Evolutionary conservation across 148 eudicot genomes (phyloP).

Genomic region (Pouteria glomerata): DNA sequence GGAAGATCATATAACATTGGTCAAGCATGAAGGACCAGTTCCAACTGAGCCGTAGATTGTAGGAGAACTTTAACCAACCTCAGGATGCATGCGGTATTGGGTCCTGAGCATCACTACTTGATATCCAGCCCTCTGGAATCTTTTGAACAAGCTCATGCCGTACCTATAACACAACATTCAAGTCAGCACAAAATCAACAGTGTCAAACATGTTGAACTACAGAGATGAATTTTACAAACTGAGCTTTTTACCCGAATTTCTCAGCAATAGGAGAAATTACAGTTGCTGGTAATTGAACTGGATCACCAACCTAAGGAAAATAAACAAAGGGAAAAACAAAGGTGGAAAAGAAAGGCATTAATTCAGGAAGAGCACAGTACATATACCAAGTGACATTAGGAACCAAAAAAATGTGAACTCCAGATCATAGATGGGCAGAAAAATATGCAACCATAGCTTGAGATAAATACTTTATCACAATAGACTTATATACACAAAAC

Average conservation of each 20-base stretch:
- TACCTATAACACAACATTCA: constrained; percentile 38
- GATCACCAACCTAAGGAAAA: constrained; percentile 78
- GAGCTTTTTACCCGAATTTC: constrained; percentile 53
- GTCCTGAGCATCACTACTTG: constrained; percentile 92
- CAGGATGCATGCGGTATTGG: constrained; percentile 98
- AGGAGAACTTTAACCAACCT: constrained; percentile 40
- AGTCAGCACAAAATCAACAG: constrained; percentile 1
- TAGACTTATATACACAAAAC: neutral
- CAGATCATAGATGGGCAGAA: neutral
- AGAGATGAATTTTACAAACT: neutral
- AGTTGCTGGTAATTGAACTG: constrained; percentile 97
- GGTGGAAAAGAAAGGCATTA: neutral
- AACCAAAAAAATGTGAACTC: neutral
- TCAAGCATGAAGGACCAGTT: neutral
- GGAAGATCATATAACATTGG: no score
- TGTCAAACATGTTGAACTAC: neutral
- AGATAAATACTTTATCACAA: neutral
- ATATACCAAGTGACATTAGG: neutral
- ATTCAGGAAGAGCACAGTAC: neutral
- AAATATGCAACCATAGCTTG: neutral
- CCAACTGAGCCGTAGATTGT: neutral
- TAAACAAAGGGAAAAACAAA: neutral
- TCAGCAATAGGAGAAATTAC: constrained; percentile 81
- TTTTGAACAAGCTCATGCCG: constrained; percentile 88
- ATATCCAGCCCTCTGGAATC: constrained; percentile 91